phyloP scores from a whole-genome alignment of 306 rosid genomes.

The Ziziphus jujuba region DNA sequence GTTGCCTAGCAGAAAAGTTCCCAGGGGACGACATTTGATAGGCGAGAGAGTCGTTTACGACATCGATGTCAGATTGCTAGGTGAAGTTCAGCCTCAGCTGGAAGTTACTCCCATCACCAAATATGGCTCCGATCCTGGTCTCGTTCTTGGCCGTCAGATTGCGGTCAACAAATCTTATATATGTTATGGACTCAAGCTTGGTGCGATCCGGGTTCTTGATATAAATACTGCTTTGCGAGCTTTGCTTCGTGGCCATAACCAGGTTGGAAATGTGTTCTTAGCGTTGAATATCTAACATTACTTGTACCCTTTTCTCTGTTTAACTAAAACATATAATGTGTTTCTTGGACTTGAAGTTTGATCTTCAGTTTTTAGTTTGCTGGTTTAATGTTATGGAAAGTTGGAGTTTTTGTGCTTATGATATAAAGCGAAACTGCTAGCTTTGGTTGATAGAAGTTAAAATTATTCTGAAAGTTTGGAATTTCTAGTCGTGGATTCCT shows the following conservation, averaged over 20 bases:
- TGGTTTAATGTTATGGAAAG: no score
- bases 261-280: slow-evolving; percentile 36
- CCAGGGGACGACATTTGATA: slow-evolving; percentile 59
- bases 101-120: slow-evolving; percentile 77
- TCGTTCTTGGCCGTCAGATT: slow-evolving; percentile 66
- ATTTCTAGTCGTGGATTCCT: no score
- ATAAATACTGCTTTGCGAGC: slow-evolving; percentile 65
- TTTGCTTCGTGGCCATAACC: slow-evolving; percentile 74
- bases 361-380: no score
- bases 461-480: no score
- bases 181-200: slow-evolving; percentile 70
- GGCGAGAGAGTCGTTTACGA: slow-evolving; percentile 53
- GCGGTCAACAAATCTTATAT: slow-evolving; percentile 72
- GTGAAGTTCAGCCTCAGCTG: slow-evolving; percentile 73
- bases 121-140: slow-evolving; percentile 69
- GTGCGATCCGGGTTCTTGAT: slow-evolving; percentile 67
- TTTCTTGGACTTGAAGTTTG: no score
- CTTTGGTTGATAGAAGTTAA: no score
- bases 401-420: no score
- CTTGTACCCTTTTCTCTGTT: no score
- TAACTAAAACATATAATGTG: no score
- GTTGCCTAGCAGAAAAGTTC: slow-evolving; percentile 54
- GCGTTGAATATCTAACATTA: no score
- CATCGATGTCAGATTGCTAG: slow-evolving; percentile 50
- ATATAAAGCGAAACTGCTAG: no score